Percentiles rank a stretch among this genome's conserved stretches.
Evolutionary conservation across 345 rosid species (phyloP).

Genomic region (Hibiscus tridactylites): DNA sequence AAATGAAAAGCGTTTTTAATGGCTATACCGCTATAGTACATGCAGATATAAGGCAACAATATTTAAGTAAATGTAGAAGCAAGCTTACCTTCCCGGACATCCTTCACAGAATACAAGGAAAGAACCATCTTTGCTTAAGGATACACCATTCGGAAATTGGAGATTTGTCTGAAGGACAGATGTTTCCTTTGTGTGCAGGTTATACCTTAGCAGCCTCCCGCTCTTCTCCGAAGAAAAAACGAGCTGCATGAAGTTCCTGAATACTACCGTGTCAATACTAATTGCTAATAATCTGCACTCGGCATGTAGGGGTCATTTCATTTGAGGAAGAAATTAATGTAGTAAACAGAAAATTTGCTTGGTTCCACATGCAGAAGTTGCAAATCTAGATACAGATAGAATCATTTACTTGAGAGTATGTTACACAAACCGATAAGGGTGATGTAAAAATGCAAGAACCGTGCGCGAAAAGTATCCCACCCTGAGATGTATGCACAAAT

Average conservation of each 20-base stretch:
- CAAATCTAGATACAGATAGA: not conserved
- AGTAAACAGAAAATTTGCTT: no score
- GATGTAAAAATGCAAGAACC: not conserved
- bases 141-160: constrained; percentile 80
- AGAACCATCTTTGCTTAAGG: constrained; percentile 82
- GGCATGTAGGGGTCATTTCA: no score
- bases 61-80: not conserved
- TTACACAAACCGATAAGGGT: not conserved
- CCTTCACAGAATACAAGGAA: constrained; percentile 72
- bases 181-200: constrained; percentile 56
- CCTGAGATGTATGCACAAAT: not conserved
- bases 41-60: not conserved
- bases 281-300: no score
- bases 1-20: not conserved
- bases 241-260: no score
- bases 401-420: not conserved
- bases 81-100: constrained; percentile 49
- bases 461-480: not conserved
- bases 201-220: constrained; percentile 49
- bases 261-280: no score
- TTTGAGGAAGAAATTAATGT: no score
- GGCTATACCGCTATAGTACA: not conserved
- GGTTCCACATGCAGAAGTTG: no score
- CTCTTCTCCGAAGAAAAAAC: no score
- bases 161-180: constrained; percentile 56